Percentiles rank a stretch among this genome's conserved stretches.
These are phyloP conservation scores for Hawksworthiomyces lignivorus DNA, from an alignment of 2,329 filamentous ascomycete species.

Conservation along the genomic window DNA sequence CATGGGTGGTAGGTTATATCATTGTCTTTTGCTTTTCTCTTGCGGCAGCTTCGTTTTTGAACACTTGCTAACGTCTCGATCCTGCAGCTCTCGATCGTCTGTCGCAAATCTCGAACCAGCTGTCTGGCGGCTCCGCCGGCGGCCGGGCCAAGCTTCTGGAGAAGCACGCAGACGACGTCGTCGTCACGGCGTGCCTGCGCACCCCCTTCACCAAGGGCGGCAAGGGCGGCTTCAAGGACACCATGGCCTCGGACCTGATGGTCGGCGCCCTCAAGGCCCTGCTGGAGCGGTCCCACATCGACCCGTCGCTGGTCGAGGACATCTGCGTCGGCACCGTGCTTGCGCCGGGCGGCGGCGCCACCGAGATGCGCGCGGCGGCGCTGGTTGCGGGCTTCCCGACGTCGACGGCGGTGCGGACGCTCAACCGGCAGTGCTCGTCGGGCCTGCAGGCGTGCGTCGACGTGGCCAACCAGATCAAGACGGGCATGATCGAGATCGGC, in stretches of 20 bases:
- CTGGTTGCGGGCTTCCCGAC: constrained; percentile 88
- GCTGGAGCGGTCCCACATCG: constrained; percentile 78
- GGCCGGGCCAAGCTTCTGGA: constrained; percentile 50
- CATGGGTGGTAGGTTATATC: constrained; percentile 18
- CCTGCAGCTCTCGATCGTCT: constrained; percentile 47
- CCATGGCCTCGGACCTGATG: constrained; percentile 76
- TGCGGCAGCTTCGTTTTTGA: background rate
- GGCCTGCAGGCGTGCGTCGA: constrained; percentile 90
- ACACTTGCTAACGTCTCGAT: constrained; percentile 1
- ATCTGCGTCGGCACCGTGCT: constrained; percentile 88
- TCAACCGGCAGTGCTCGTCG: constrained; percentile 93
- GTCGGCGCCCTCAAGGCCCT: constrained; percentile 75
- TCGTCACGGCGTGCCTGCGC: constrained; percentile 86
- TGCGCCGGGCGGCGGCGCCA: constrained; percentile 86
- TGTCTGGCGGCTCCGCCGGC: constrained; percentile 37
- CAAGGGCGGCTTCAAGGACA: constrained; percentile 94
- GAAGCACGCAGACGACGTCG: constrained; percentile 67
- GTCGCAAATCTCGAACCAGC: constrained; percentile 54
- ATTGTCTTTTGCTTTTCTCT: background rate
- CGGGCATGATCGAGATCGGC: constrained; percentile 91
- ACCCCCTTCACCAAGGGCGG: constrained; percentile 89
- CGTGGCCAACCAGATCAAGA: constrained; percentile 83
- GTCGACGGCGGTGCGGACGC: constrained; percentile 70
- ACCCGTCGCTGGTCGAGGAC: constrained; percentile 83
- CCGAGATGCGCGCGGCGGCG: constrained; percentile 89